These are phyloP conservation scores for Alternaria panax DNA, from an alignment of 2,329 filamentous ascomycete species.

Conservation along the genomic window DNA sequence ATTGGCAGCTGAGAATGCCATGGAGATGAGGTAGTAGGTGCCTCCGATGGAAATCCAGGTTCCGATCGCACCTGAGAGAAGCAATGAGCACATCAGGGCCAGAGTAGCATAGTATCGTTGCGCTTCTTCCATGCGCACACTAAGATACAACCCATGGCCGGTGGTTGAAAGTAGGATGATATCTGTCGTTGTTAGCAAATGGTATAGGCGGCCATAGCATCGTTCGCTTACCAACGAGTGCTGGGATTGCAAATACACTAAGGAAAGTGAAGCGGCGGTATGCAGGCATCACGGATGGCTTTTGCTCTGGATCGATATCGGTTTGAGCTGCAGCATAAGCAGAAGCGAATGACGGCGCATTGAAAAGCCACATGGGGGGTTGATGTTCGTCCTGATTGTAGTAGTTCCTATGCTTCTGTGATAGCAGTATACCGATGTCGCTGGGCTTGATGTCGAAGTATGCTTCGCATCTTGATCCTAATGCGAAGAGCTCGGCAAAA, in stretches of 20 bases:
- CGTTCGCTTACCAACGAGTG: constrained; percentile 56
- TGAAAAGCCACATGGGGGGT: constrained; percentile 60
- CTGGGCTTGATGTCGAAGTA: constrained; percentile 64
- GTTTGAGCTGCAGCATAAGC: constrained; percentile 62
- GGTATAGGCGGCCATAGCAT: not conserved
- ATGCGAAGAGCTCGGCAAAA: constrained; percentile 69
- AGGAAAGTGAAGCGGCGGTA: constrained; percentile 64
- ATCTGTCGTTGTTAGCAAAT: constrained; percentile 48
- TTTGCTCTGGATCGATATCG: constrained; percentile 59
- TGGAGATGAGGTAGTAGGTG: constrained; percentile 66
- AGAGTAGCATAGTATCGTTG: constrained; percentile 63
- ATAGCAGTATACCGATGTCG: constrained; percentile 46
- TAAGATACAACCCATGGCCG: constrained; percentile 68
- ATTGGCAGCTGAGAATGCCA: constrained; percentile 63
- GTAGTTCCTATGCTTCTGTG: constrained; percentile 51
- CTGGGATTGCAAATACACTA: constrained; percentile 68
- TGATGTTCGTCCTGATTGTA: constrained; percentile 54
- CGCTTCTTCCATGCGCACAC: constrained; percentile 60
- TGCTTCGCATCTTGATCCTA: constrained; percentile 68
- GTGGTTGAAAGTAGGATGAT: constrained; percentile 66
- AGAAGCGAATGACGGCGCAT: constrained; percentile 58
- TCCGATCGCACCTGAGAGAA: constrained; percentile 67
- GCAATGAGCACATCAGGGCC: constrained; percentile 65
- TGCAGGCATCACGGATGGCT: constrained; percentile 53
- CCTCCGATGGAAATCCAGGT: constrained; percentile 70